Evolutionary conservation across 148 eudicot species (phyloP).

Genomic region (Fagopyrum homotropicum): DNA sequence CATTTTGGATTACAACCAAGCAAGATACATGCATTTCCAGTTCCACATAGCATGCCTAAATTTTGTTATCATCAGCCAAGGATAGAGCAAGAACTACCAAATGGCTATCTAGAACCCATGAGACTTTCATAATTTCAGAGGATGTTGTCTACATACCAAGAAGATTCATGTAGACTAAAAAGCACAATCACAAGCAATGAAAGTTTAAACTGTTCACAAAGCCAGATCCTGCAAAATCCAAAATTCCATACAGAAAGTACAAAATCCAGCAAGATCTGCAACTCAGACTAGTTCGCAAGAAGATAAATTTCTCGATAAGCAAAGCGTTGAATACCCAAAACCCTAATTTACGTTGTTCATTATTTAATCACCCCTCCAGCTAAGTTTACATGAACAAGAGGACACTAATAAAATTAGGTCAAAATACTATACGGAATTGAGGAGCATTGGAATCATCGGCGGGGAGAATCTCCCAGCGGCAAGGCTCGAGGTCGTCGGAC

Average conservation of each 20-base stretch:
- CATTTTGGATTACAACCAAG: too few relatives aligned
- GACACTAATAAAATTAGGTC: conserved; percentile 7
- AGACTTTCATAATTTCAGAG: too few relatives aligned
- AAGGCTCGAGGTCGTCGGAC: conserved; percentile 78
- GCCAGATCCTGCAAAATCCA: not conserved
- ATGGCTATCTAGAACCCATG: not conserved
- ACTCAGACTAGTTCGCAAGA: not conserved
- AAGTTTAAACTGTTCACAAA: not conserved
- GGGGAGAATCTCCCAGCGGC: conserved; percentile 84
- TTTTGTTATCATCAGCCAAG: not conserved
- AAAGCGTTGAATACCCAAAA: not conserved
- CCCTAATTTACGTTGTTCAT: not conserved
- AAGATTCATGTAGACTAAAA: not conserved
- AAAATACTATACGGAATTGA: conserved; percentile 67
- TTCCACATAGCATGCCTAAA: not conserved
- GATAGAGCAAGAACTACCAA: not conserved
- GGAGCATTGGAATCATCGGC: conserved; percentile 55
- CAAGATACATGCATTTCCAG: not conserved
- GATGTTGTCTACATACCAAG: not conserved
- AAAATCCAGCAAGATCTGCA: not conserved
- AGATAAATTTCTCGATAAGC: not conserved
- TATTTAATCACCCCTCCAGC: not conserved
- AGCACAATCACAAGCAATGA: not conserved
- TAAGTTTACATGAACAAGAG: not conserved
- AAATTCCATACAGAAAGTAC: not conserved